Percentiles rank a stretch among this genome's conserved stretches.
Evolutionary conservation across 257 asterid genomes (phyloP).

Genomic region (Cynanchum wilfordii): DNA sequence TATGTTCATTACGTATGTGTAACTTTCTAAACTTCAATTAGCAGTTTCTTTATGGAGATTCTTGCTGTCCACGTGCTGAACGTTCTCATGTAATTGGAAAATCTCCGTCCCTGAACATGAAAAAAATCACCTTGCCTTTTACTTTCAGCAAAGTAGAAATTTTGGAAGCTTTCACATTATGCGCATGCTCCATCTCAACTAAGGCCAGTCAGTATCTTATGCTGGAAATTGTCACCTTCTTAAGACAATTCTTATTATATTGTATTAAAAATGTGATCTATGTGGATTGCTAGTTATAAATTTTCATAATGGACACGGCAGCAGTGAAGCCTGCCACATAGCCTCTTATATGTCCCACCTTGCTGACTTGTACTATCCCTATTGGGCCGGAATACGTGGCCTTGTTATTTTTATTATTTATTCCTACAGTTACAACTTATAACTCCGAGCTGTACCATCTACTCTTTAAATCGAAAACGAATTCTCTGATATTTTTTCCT

Average conservation of each 20-base stretch:
- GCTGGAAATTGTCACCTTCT: background rate
- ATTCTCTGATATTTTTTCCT: background rate
- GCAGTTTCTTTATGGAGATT: background rate
- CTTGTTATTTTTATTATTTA: background rate
- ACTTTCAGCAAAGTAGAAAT: background rate
- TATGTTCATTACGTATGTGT: too few relatives aligned
- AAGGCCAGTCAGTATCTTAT: background rate
- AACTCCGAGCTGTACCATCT: background rate
- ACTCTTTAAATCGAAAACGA: background rate
- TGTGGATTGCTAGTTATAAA: too few relatives aligned
- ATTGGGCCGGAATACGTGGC: background rate
- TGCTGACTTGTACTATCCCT: background rate
- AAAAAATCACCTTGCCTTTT: background rate
- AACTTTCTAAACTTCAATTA: background rate
- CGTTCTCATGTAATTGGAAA: background rate
- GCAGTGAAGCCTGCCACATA: background rate
- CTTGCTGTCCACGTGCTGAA: background rate
- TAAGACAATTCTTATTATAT: background rate
- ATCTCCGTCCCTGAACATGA: too few relatives aligned
- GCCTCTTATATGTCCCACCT: background rate
- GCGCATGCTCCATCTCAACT: background rate
- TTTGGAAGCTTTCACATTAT: background rate
- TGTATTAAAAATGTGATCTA: too few relatives aligned
- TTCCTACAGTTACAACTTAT: background rate
- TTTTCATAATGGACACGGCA: background rate